Percentiles rank a stretch among this genome's conserved stretches.
phyloP scores from a whole-genome alignment of 1,139 yeast genomes.

The Ashbya aceris region DNA sequence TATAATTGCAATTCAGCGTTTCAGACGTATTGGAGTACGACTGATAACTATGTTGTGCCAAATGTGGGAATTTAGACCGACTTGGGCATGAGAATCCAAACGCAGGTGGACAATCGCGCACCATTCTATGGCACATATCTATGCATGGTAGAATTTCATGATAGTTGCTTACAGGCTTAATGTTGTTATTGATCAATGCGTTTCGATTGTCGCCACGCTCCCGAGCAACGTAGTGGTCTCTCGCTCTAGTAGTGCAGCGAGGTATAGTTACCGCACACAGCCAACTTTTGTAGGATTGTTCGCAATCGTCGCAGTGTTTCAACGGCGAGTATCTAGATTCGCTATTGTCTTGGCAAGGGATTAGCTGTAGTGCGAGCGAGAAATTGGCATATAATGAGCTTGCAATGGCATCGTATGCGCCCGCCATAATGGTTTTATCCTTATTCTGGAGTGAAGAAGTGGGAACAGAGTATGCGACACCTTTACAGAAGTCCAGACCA shows the following conservation, averaged over 20 bases:
- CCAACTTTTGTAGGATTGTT: conserved; percentile 71
- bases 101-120: conserved; percentile 72
- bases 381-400: conserved; percentile 50
- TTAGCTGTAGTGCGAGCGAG: conserved; percentile 63
- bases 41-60: conserved; percentile 39
- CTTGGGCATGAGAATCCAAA: conserved; percentile 69
- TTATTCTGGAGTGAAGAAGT: conserved; percentile 31
- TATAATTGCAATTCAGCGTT: conserved; percentile 40
- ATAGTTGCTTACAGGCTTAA: conserved; percentile 55
- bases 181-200: conserved; percentile 42
- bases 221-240: conserved; percentile 42
- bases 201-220: conserved; percentile 50
- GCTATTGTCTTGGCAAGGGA: conserved; percentile 65
- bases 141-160: conserved; percentile 82
- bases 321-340: conserved; percentile 70
- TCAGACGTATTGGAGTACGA: too few species aligned
- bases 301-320: conserved; percentile 64
- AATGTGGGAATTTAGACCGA: conserved; percentile 27
- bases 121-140: conserved; percentile 68
- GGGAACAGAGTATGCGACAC: conserved; percentile 86
- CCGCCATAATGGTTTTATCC: conserved; percentile 30
- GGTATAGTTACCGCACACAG: conserved; percentile 88
- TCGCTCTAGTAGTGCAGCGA: conserved; percentile 52
- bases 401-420: conserved; percentile 59
- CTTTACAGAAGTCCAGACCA: conserved; percentile 65